Evolutionary conservation across 331 rosid species (phyloP), one percentile per base, ranked within the genome.

Genomic region (Quercus lobata): DNA sequence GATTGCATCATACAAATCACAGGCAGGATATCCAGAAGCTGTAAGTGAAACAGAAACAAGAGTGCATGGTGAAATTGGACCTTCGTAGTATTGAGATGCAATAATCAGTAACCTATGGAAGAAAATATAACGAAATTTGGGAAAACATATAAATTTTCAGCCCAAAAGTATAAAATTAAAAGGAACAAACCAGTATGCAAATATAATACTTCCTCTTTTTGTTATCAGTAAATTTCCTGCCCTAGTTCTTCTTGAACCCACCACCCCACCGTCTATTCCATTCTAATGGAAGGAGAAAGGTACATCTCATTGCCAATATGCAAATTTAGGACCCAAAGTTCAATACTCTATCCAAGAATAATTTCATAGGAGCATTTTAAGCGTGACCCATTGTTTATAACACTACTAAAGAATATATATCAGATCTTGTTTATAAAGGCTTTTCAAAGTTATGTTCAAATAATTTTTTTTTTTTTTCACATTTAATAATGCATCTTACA

Each of bases 21-120:
- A 93, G 15, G 98, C 97, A 57, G 99, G 98, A 75, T 95, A 97
- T 95, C 98, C 97, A 95, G 89, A 93, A 91, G 90, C 99, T 95
- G 91, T 70, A 83, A 68, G 71, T 68, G 83, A 73, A 78, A 56
- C 86, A 88, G 66, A 78, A 57, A 57, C 73, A 54, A 30, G 9
- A 63, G 58, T 11, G 49, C 3, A 10, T 24, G 19, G 78, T 55
- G 29, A 73, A 30, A 46, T 12, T 27, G 34, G 15, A 63, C 58
- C 18, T 5, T 27, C 16, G 7, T 18, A 34, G 53, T 49, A 73
- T 2, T 12, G 60, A 35, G 46, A 18, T 25, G 76, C 12, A 74
- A 41, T 18, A 57, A 52, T 35, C 17, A 52, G 73, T 70, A 60
- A 21, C 73, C 11, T 14, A 72, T 5, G 41, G 25, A 71, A 72